phyloP scores from a whole-genome alignment of 352 stramenopile genomes.

The Peronospora farinosa region DNA sequence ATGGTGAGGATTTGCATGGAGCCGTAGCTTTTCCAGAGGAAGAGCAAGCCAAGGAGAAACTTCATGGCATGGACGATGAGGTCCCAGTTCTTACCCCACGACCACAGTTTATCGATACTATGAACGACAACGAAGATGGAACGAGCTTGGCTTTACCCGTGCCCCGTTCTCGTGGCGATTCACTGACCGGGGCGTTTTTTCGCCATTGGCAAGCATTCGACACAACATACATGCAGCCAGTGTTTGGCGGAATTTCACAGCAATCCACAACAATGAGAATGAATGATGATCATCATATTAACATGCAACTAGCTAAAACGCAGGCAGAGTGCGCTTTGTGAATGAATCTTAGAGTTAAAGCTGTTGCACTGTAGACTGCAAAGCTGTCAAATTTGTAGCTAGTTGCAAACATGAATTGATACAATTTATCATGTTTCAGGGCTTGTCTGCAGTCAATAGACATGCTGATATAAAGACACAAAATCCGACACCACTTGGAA shows the following conservation, averaged over 20 bases:
- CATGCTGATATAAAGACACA: too few relatives aligned
- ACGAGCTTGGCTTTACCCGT: slow-evolving; percentile 16
- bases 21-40: slow-evolving; percentile 28
- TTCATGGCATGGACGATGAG: slow-evolving; percentile 26
- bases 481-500: too few relatives aligned
- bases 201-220: slow-evolving; percentile 78
- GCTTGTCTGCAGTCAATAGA: too few relatives aligned
- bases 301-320: too few relatives aligned
- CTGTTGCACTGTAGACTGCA: too few relatives aligned
- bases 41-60: slow-evolving; percentile 22
- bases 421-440: too few relatives aligned
- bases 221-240: slow-evolving; percentile 68
- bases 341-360: too few relatives aligned
- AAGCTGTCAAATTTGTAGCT: too few relatives aligned
- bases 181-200: slow-evolving; percentile 57
- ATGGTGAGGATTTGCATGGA: slow-evolving; percentile 33
- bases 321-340: too few relatives aligned
- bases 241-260: slow-evolving; percentile 64
- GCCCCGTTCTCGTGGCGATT: slow-evolving; percentile 32
- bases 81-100: slow-evolving; percentile 52
- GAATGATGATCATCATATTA: slow-evolving; percentile 12
- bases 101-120: slow-evolving; percentile 62
- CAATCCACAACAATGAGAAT: slow-evolving; percentile 9
- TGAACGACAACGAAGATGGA: slow-evolving; percentile 42
- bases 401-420: too few relatives aligned